These are phyloP conservation scores for Cokeromyces recurvatus DNA, from an alignment of 371 early-diverging fungal genomes.

Conservation along the genomic window DNA sequence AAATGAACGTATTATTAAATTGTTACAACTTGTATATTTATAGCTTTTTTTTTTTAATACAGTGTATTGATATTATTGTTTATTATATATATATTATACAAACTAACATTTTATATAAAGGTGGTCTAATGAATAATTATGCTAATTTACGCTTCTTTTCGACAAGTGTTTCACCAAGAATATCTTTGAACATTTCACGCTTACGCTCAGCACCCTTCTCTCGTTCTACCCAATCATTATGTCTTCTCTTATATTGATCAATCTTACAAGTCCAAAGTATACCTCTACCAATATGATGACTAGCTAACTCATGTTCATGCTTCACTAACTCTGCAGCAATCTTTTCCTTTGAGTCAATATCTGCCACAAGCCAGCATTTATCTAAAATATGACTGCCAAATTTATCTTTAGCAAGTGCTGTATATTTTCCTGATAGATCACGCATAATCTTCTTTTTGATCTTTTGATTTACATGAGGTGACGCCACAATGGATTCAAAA, in stretches of 20 bases:
- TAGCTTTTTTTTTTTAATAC: no score
- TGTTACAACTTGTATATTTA: no score
- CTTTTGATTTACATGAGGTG: constrained; percentile 48
- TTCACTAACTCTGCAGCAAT: constrained; percentile 69
- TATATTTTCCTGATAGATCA: constrained; percentile 53
- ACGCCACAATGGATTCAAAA: constrained; percentile 63
- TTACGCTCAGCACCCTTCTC: constrained; percentile 69
- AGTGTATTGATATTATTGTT: no score
- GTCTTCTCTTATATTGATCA: constrained; percentile 68
- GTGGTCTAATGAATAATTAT: no score
- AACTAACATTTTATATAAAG: no score
- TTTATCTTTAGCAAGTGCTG: constrained; percentile 62
- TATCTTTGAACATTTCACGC: constrained; percentile 74
- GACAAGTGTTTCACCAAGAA: constrained; percentile 44
- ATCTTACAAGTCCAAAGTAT: constrained; percentile 76
- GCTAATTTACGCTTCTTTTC: constrained; percentile 16
- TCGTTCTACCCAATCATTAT: constrained; percentile 70
- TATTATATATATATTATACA: no score
- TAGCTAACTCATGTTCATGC: constrained; percentile 48
- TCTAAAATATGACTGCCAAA: constrained; percentile 81
- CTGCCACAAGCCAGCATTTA: constrained; percentile 70
- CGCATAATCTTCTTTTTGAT: constrained; percentile 66
- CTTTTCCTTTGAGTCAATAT: constrained; percentile 63
- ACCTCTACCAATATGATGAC: constrained; percentile 70
- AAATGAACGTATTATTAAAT: no score